A percentile compares a stretch with the other conserved stretches of the same genome.
Conservation (phyloP, 2,329 filamentous ascomycete species). For the Neoarthrinium moseri region DNA sequence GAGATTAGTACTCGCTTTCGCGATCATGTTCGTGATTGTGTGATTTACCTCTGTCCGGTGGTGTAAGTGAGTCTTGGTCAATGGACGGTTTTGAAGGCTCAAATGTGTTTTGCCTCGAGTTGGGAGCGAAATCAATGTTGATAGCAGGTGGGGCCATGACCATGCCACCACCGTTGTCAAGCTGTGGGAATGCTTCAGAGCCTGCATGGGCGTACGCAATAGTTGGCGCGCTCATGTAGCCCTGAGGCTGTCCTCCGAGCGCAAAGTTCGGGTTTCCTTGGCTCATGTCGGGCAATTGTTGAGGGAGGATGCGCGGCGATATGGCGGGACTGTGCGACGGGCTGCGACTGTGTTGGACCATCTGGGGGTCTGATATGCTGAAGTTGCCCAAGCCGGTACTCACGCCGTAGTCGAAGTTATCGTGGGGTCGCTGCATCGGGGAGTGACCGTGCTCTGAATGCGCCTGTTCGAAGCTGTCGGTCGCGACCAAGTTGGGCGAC, state of each 20-base stretch:
- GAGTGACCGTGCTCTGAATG: constrained; percentile 69
- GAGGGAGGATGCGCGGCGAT: constrained; percentile 59
- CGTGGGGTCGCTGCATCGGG: constrained; percentile 74
- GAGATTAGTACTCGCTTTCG: neutral
- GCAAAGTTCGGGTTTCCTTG: constrained; percentile 47
- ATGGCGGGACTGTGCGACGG: constrained; percentile 74
- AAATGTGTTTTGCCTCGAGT: constrained; percentile 63
- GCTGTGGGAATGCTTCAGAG: constrained; percentile 51
- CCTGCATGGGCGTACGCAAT: constrained; percentile 38
- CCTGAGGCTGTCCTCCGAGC: constrained; percentile 37
- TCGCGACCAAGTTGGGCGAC: constrained; percentile 76
- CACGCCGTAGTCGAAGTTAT: constrained; percentile 75
- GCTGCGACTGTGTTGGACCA: constrained; percentile 71
- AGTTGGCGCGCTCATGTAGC: constrained; percentile 39
- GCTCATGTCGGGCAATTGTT: constrained; percentile 51
- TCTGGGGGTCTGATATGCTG: constrained; percentile 71
- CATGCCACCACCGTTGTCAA: constrained; percentile 50
- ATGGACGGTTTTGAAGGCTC: constrained; percentile 64
- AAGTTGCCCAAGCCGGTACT: constrained; percentile 72
- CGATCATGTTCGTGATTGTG: neutral
- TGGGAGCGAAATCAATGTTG: constrained; percentile 88
- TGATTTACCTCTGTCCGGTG: constrained; percentile 66
- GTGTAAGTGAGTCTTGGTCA: constrained; percentile 78
- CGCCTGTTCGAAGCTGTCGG: constrained; percentile 70
- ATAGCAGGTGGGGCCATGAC: constrained; percentile 92